Evolutionary conservation across 192 early-diverging fungal species (phyloP).

Genomic region (Umbelopsis sp.): DNA sequence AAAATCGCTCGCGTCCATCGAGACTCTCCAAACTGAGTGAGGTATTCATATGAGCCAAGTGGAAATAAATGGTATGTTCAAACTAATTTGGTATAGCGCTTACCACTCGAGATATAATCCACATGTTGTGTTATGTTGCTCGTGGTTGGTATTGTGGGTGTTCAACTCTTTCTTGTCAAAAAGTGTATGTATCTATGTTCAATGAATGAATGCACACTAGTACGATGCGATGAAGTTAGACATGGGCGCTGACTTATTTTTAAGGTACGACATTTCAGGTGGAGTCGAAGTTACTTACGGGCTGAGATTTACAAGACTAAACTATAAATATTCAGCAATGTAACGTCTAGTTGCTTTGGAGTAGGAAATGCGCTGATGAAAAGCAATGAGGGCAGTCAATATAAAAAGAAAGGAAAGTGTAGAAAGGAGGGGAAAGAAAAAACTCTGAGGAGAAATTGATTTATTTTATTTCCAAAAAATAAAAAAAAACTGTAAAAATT

Average conservation of each 20-base stretch:
- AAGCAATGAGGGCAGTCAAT: not conserved
- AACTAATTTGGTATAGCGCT: constrained; percentile 21
- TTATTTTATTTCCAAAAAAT: not conserved
- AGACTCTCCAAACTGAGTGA: constrained; percentile 45
- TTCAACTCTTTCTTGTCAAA: not conserved
- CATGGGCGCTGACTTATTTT: not conserved
- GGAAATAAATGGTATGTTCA: not conserved
- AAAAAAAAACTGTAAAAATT: not conserved
- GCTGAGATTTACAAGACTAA: not conserved
- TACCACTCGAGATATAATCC: constrained; percentile 45
- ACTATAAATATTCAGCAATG: not conserved
- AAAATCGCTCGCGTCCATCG: constrained; percentile 45
- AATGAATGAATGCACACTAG: not conserved
- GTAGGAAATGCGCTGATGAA: not conserved
- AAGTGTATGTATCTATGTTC: not conserved
- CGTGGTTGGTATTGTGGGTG: not conserved
- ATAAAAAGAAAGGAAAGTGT: not conserved
- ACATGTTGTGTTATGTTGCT: constrained; percentile 27
- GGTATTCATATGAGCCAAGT: constrained; percentile 5
- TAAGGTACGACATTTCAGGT: constrained; percentile 9
- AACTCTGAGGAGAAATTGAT: not conserved
- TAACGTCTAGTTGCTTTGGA: not conserved
- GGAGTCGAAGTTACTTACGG: not conserved
- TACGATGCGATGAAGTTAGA: not conserved
- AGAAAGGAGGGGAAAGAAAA: constrained; percentile 2